Percentiles rank a stretch among this genome's conserved stretches.
Conservation (phyloP, 257 asterid species). For the Gentiana macrophylla region DNA sequence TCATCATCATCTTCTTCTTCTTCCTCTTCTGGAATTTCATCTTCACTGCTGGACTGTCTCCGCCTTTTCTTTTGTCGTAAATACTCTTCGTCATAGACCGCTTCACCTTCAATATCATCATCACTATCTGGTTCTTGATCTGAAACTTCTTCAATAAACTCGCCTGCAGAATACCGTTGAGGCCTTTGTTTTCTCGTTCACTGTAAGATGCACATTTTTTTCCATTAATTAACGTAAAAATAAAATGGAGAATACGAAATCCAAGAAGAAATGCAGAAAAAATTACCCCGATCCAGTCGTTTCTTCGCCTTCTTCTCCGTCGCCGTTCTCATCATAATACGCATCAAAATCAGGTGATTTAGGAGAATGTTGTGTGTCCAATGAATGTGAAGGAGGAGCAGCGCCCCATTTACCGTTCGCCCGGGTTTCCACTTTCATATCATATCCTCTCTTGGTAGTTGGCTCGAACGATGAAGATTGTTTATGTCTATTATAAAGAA, state of each 20-base stretch:
- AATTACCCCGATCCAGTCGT: conserved; percentile 59
- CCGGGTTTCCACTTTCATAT: conserved; percentile 37
- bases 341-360: conserved; percentile 50
- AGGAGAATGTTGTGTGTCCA: conserved; percentile 40
- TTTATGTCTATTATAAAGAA: conserved; percentile 37
- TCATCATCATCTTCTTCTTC: conserved; percentile 71
- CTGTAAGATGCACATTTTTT: conserved; percentile 23
- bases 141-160: conserved; percentile 60
- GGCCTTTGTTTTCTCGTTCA: conserved; percentile 82
- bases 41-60: conserved; percentile 67
- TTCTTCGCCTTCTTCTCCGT: conserved; percentile 11
- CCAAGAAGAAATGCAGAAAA: neutral
- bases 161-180: conserved; percentile 59
- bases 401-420: conserved; percentile 58
- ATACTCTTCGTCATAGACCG: conserved; percentile 82
- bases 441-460: conserved; percentile 35
- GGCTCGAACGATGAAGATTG: conserved; percentile 26
- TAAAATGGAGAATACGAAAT: conserved; percentile 3
- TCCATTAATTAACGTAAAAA: neutral
- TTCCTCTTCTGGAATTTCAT: conserved; percentile 67
- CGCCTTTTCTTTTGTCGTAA: conserved; percentile 41
- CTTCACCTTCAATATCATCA: conserved; percentile 95
- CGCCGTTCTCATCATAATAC: conserved; percentile 32
- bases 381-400: conserved; percentile 41
- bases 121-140: conserved; percentile 84